Conservation (phyloP, 768 basidiomycete species). For the Pisolithus albus region DNA sequence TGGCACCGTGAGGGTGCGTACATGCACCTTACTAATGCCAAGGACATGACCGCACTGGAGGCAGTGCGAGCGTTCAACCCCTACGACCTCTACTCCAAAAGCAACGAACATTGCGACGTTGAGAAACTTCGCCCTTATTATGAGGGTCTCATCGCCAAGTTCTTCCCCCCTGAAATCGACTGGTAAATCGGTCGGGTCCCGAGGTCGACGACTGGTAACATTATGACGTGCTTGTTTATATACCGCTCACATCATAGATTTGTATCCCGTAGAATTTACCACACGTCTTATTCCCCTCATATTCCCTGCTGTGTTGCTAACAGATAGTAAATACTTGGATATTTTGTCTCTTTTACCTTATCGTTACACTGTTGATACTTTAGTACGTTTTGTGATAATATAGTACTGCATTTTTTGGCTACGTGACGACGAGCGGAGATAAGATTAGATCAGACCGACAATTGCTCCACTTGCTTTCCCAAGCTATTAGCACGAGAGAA, state of each 20-base stretch:
- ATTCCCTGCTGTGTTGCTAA: neutral
- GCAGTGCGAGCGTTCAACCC: constrained; percentile 89
- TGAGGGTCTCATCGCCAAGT: constrained; percentile 72
- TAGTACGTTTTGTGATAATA: neutral
- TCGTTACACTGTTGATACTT: neutral
- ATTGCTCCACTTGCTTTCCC: neutral
- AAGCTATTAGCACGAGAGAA: neutral
- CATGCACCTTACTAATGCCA: constrained; percentile 66
- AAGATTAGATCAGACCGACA: neutral
- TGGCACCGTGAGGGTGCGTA: constrained; percentile 92
- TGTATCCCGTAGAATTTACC: neutral
- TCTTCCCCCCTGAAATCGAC: constrained; percentile 74
- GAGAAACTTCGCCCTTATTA: constrained; percentile 77
- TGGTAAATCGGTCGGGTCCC: constrained; percentile 50
- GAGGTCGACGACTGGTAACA: constrained; percentile 1
- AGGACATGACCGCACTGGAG: constrained; percentile 54
- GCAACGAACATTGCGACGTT: constrained; percentile 57
- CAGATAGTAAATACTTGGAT: neutral
- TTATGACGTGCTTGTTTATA: neutral
- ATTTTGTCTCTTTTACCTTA: neutral
- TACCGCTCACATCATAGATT: neutral
- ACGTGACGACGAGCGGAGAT: neutral
- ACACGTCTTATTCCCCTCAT: neutral
- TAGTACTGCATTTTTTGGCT: constrained; percentile 3
- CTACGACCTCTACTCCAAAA: constrained; percentile 91